Evolutionary conservation across 1,284 basidiomycete species (phyloP).

Genomic region (Agroathelia rolfsii): DNA sequence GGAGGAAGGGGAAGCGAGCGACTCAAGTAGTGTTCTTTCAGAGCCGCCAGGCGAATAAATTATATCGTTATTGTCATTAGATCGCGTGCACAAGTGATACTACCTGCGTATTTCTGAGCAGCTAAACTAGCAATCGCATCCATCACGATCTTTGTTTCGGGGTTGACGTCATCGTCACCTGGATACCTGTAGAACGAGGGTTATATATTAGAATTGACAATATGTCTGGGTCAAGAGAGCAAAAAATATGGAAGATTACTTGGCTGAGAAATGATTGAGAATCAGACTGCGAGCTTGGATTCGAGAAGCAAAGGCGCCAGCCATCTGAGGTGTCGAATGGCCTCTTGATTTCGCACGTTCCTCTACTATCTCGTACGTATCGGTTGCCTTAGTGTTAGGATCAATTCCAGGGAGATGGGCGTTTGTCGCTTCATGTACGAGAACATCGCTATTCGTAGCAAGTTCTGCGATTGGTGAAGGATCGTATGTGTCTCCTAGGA

Average conservation of each 20-base stretch:
- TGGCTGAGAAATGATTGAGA: slow-evolving; percentile 80
- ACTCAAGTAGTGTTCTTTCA: slow-evolving; percentile 63
- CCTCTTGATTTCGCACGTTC: slow-evolving; percentile 68
- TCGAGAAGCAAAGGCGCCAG: slow-evolving; percentile 69
- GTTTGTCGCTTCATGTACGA: slow-evolving; percentile 88
- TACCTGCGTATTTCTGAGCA: slow-evolving; percentile 36
- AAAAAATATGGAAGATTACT: too few species aligned
- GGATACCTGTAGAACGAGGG: too few species aligned
- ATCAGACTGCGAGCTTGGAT: slow-evolving; percentile 61
- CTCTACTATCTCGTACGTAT: slow-evolving; percentile 56
- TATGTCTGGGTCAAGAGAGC: too few species aligned
- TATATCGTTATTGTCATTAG: slow-evolving; percentile 33
- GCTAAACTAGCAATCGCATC: slow-evolving; percentile 49
- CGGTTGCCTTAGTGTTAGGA: slow-evolving; percentile 40
- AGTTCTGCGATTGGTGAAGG: slow-evolving; percentile 53
- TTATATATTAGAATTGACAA: too few species aligned
- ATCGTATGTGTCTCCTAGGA: slow-evolving; percentile 78
- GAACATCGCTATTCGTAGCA: slow-evolving; percentile 52
- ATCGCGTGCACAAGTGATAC: slow-evolving; percentile 61
- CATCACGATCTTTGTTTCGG: slow-evolving; percentile 45
- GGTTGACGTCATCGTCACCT: slow-evolving; percentile 40
- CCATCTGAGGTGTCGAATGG: slow-evolving; percentile 90
- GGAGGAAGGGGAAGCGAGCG: slow-evolving; percentile 78
- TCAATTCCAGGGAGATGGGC: slow-evolving; percentile 72
- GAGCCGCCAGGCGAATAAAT: slow-evolving; percentile 53